Evolutionary conservation across 2,329 filamentous ascomycete genomes (phyloP).

Genomic region (Thelonectria rubi): DNA sequence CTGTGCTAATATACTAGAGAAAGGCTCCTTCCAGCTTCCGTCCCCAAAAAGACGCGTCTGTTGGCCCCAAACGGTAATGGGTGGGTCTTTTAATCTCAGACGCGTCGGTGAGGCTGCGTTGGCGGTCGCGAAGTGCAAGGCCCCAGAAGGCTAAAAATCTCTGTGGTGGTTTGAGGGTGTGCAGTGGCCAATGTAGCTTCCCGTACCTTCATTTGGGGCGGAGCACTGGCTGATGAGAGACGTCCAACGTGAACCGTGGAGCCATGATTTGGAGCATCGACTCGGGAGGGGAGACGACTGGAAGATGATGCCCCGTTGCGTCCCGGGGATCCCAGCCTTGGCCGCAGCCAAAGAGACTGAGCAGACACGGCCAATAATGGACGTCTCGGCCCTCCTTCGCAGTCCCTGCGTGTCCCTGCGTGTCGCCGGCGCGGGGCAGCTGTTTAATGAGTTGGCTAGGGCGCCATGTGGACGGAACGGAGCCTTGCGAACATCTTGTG

Average conservation of each 20-base stretch:
- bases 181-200: background rate
- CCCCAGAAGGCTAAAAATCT: slow-evolving; percentile 25
- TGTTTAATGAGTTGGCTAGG: slow-evolving; percentile 30
- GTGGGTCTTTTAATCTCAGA: slow-evolving; percentile 35
- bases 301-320: no score
- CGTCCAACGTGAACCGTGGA: slow-evolving; percentile 27
- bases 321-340: slow-evolving; percentile 7
- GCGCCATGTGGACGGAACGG: slow-evolving; percentile 23
- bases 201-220: slow-evolving; percentile 17
- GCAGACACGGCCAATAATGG: slow-evolving; percentile 8
- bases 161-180: background rate
- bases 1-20: no score
- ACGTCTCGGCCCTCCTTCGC: slow-evolving; percentile 22
- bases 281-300: background rate
- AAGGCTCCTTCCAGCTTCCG: background rate
- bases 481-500: background rate
- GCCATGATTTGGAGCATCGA: background rate
- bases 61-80: slow-evolving; percentile 2
- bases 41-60: slow-evolving; percentile 17
- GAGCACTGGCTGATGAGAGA: slow-evolving; percentile 5
- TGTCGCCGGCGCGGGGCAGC: slow-evolving; percentile 18
- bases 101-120: slow-evolving; percentile 38
- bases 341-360: slow-evolving; percentile 9
- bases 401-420: background rate
- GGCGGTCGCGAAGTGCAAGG: slow-evolving; percentile 30